Base-by-base conservation (phyloP, 129 eudicot species). In the Saussurea involucrata region DNA sequence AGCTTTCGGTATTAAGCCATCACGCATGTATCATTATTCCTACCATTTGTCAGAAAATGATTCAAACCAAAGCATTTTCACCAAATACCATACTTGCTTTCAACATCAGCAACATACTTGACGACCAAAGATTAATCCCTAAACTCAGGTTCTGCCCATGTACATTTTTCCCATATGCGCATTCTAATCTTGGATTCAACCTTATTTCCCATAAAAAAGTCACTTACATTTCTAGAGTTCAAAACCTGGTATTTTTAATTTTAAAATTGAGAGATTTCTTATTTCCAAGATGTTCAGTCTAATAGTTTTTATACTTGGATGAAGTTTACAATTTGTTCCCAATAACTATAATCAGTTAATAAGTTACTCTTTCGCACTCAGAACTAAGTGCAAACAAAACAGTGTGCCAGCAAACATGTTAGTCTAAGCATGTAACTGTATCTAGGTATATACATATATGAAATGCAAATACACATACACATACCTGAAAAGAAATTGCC, bases 401-500 rank as follows among this genome's bases (percentile, higher is more conserved):
- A 36, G 8, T 36, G 10, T 36, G 12, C 44, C 69, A 55, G 15
- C 25, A 4, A 34, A n/a, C 27, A 64, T 11, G 27, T 18, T 58
- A 64, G 33, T 55, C 33, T 6, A 42, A 72, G 67, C 42, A 49
- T 46, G 18, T n/a, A 3, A 3, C 25, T 10, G 25, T 66, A 21
- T 24, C 40, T 29, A 76, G 20, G 32, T 44, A 66, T 17, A 72
- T 29, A 65, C 36, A n/a, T 28, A 81, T 63, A 40, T 22, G 28
- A 20, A 33, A 34, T 32, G 3, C 17, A 76, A 29, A 24, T 66
- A 33, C 8, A 27, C n/a, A n/a, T n/a, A n/a, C n/a, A 60, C n/a
- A 49, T 34, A 93, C 98, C 98, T 93, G 85, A 93, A 93, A 10
- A 93, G 87, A 71, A 93, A 93, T 73, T 93, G 98, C 24, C 98